Evolutionary conservation across 2,329 filamentous ascomycete genomes (phyloP), one percentile per base, ranked within the genome.

Genomic region (Xylariaceae sp.): DNA sequence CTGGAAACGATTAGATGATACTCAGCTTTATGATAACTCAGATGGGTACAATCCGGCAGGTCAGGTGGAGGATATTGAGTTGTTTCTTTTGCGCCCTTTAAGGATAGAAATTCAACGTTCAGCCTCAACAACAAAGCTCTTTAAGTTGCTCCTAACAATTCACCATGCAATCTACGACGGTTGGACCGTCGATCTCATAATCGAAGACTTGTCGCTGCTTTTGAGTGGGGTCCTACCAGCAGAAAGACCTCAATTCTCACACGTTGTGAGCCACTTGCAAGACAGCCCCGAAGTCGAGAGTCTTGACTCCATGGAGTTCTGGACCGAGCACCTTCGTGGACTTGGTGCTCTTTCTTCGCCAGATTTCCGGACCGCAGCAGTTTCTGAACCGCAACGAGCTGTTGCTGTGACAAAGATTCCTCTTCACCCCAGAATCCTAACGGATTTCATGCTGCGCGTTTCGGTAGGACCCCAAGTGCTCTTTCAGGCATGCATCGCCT

Each of bases 151-250:
- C 49, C 89, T 42, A 76, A 86, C 62, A 12, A 74, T 95, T 0
- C 91, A 95, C 66, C 92, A 96, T 70, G 84, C 89, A 0, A 68
- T 95, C 1, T 96, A 95, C 65, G 92, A 96, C 68, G 92, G 91
- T n/a, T 96, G 92, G 92, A 92, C 90, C 0, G 79, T 91, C 65
- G 87, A 96, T 48, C 74, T 92, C 29, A 70, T 95, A 0, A 62
- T 89, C 13, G 72, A 78, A 22, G 89, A 96, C 66, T 71, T 95
- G 4, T 75, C 79, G 3, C 64, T 63, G 0, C 60, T 87, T 1
- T 63, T 87, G 0, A 47, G 48, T 26, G 65, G 67, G 8, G 49
- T 57, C 1, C 13, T 47, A 4, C 57, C 72, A 1, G 36, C 60
- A 0, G 40, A 61, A 1, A 76, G 85, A 26, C 80, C 83, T 0